phyloP scores from a whole-genome alignment of 768 basidiomycete species.

The Mycena rebaudengoi region DNA sequence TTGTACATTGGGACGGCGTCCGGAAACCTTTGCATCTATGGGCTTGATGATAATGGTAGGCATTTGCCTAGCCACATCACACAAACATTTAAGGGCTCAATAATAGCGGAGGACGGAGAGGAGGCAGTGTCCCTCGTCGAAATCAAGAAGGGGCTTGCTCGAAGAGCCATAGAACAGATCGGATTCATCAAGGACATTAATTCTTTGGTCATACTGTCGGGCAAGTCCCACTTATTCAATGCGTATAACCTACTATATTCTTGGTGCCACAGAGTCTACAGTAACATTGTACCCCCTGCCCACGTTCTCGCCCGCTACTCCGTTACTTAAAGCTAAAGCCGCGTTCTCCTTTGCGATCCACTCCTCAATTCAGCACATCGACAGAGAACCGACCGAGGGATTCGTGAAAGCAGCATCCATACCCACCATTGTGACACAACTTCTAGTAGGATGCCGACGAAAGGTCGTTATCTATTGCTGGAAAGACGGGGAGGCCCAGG shows the following conservation, averaged over 20 bases:
- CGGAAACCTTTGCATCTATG: constrained; percentile 65
- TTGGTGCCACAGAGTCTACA: constrained; percentile 62
- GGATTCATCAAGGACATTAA: constrained; percentile 88
- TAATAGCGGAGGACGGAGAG: constrained; percentile 40
- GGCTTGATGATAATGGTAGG: constrained; percentile 42
- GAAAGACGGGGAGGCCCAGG: constrained; percentile 85
- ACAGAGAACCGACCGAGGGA: constrained; percentile 38
- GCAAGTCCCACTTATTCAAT: constrained; percentile 48
- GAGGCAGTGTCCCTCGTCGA: constrained; percentile 58
- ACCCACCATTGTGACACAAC: constrained; percentile 73
- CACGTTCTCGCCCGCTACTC: constrained; percentile 71
- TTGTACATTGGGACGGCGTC: constrained; percentile 70
- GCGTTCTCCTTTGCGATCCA: constrained; percentile 86
- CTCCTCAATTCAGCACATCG: constrained; percentile 61
- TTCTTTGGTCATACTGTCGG: constrained; percentile 84
- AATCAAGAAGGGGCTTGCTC: constrained; percentile 69
- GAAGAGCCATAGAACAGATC: constrained; percentile 86
- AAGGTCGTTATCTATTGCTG: constrained; percentile 88
- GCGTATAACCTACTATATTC: not conserved
- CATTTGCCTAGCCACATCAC: not conserved
- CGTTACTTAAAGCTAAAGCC: constrained; percentile 77
- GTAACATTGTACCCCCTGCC: constrained; percentile 83
- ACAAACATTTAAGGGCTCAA: not conserved
- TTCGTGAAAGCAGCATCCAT: constrained; percentile 54
- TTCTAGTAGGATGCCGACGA: constrained; percentile 87